These are phyloP conservation scores for Penicillium macrosclerotiorum DNA, from an alignment of 495 filamentous ascomycete genomes.

Conservation along the genomic window DNA sequence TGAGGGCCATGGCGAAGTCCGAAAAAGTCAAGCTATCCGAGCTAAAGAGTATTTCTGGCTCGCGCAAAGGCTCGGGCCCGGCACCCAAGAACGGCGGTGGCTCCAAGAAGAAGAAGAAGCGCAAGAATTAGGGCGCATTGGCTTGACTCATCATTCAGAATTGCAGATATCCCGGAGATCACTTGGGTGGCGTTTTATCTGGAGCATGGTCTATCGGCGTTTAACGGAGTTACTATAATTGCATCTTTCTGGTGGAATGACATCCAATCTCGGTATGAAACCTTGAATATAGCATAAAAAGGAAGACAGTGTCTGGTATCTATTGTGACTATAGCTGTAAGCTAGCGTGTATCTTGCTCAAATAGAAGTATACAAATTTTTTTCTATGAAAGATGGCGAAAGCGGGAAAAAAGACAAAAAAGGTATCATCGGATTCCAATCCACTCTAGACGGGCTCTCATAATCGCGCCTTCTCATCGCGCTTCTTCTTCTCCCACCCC, in stretches of 20 bases:
- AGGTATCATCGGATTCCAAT: too few species aligned
- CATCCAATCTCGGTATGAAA: too few species aligned
- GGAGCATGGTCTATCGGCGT: slow-evolving; percentile 13
- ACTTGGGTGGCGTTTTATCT: slow-evolving; percentile 9
- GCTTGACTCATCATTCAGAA: neutral
- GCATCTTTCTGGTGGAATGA: too few species aligned
- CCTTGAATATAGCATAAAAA: too few species aligned
- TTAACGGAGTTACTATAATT: too few species aligned
- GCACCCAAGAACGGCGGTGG: neutral
- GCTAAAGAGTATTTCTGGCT: slow-evolving; percentile 38
- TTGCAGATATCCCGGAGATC: slow-evolving; percentile 5
- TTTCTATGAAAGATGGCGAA: too few species aligned
- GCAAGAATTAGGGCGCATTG: slow-evolving; percentile 19
- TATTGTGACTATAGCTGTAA: too few species aligned
- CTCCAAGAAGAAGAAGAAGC: slow-evolving; percentile 40
- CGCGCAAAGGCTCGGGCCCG: too few species aligned
- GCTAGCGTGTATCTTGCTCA: too few species aligned
- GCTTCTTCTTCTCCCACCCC: slow-evolving; percentile 66
- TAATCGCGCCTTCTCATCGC: slow-evolving; percentile 56
- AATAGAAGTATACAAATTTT: too few species aligned
- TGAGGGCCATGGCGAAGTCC: neutral
- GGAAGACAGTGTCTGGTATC: too few species aligned
- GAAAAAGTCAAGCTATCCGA: slow-evolving; percentile 16
- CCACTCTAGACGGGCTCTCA: too few species aligned
- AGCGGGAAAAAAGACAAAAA: neutral